Evolutionary conservation across 1,284 basidiomycete species (phyloP).

Genomic region (Austroboletus niveus): DNA sequence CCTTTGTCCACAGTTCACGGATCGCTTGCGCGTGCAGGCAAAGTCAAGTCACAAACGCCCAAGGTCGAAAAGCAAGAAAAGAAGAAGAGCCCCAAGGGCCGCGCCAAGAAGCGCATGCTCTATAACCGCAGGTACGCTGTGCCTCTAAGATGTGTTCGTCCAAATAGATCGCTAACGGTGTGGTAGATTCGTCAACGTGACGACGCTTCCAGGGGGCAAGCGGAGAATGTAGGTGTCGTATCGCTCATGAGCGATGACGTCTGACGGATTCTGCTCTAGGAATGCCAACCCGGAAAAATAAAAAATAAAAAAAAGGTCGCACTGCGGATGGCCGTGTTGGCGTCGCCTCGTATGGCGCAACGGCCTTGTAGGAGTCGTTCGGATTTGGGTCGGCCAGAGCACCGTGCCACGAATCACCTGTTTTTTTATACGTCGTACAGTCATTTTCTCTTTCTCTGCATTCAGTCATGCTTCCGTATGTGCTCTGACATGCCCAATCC

Average conservation of each 20-base stretch:
- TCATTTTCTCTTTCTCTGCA: not conserved
- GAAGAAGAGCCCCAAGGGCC: conserved; percentile 92
- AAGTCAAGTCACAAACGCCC: conserved; percentile 97
- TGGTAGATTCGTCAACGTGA: conserved; percentile 89
- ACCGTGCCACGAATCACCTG: not conserved
- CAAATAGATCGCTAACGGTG: not conserved
- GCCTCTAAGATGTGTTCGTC: not conserved
- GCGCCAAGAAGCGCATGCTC: conserved; percentile 93
- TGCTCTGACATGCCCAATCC: conserved; percentile 20
- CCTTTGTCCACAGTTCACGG: conserved; percentile 83
- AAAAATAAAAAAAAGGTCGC: conserved; percentile 39
- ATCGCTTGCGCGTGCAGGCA: conserved; percentile 99
- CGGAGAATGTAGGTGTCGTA: conserved; percentile 41
- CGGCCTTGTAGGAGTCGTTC: conserved; percentile 5
- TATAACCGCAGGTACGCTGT: conserved; percentile 84
- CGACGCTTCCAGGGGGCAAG: conserved; percentile 85
- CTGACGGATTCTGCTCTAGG: conserved; percentile 63
- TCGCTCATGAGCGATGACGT: conserved; percentile 52
- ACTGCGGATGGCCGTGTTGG: conserved; percentile 7
- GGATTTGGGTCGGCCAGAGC: conserved; percentile 8
- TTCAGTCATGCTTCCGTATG: conserved; percentile 22
- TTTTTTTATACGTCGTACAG: conserved; percentile 14
- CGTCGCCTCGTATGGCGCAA: conserved; percentile 13
- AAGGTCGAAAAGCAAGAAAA: conserved; percentile 98
- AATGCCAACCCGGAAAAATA: conserved; percentile 79